Percentiles rank a stretch among this genome's conserved stretches.
phyloP scores from a whole-genome alignment of 768 basidiomycete genomes.

The Russula lepida region DNA sequence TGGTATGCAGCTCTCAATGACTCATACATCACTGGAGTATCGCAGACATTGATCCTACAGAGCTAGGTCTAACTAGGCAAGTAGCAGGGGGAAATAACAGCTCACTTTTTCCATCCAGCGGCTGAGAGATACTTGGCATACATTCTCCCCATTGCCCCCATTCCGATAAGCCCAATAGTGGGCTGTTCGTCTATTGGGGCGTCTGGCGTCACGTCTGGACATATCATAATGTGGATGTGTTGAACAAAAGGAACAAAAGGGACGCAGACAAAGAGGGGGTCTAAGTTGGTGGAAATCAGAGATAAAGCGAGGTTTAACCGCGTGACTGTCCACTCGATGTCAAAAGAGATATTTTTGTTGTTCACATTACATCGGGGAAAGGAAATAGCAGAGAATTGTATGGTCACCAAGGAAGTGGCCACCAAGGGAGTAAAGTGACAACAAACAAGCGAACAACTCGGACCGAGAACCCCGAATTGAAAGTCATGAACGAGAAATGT shows the following conservation, averaged over 20 bases:
- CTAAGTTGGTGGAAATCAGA: not conserved
- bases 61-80: not conserved
- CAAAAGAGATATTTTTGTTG: not conserved
- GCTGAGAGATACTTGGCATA: slow-evolving; percentile 71
- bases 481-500: slow-evolving; percentile 21
- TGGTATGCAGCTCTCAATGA: slow-evolving; percentile 49
- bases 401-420: not conserved
- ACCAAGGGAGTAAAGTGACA: not conserved
- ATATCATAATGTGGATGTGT: slow-evolving; percentile 3
- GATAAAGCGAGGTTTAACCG: not conserved
- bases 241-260: not conserved
- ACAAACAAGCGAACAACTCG: slow-evolving; percentile 2
- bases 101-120: slow-evolving; percentile 82
- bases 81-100: not conserved
- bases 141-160: slow-evolving; percentile 97
- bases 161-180: slow-evolving; percentile 85
- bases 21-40: slow-evolving; percentile 67
- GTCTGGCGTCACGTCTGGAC: slow-evolving; percentile 26
- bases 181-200: slow-evolving; percentile 49
- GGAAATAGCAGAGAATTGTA: not conserved
- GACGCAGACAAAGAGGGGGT: not conserved
- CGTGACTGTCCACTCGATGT: not conserved
- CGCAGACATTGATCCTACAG: slow-evolving; percentile 82
- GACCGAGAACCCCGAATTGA: not conserved
- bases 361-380: not conserved